A percentile compares a stretch with the other conserved stretches of the same genome.
These are phyloP conservation scores for Fusarium nematophilum DNA, from an alignment of 2,329 filamentous ascomycete genomes.

Conservation along the genomic window DNA sequence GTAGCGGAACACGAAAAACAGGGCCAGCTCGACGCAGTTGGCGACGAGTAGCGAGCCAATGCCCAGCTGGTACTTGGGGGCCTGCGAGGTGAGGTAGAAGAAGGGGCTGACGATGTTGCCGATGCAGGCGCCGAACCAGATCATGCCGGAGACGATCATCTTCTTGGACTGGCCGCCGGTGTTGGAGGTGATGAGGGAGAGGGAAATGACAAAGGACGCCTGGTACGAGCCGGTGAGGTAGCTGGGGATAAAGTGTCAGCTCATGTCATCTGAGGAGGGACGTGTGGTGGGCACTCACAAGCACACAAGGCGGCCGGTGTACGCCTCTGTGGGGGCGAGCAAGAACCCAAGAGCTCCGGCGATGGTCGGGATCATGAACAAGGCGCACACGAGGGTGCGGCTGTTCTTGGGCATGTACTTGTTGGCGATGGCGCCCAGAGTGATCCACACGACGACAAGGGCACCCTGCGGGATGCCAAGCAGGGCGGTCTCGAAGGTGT, in stretches of 20 bases:
- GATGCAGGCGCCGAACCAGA: constrained; percentile 69
- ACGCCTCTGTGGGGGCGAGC: constrained; percentile 61
- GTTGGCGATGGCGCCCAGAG: constrained; percentile 54
- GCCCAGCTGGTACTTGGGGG: constrained; percentile 54
- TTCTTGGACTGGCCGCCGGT: constrained; percentile 70
- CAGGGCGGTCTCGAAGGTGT: constrained; percentile 50
- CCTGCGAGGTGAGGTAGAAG: constrained; percentile 68
- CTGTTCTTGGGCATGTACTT: constrained; percentile 56
- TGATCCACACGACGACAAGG: constrained; percentile 54
- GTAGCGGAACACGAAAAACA: constrained; percentile 54
- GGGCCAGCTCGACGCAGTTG: constrained; percentile 52
- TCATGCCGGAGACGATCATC: constrained; percentile 70
- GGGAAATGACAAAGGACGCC: constrained; percentile 53
- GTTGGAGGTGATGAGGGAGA: constrained; percentile 62
- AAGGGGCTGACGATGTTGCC: constrained; percentile 73
- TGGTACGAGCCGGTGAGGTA: constrained; percentile 53
- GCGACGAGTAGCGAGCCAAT: constrained; percentile 56
- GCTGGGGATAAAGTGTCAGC: constrained; percentile 15
- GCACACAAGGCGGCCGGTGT: constrained; percentile 66
- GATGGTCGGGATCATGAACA: constrained; percentile 70
- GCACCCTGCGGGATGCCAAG: constrained; percentile 53
- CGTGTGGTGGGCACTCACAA: constrained; percentile 48
- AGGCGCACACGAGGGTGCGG: constrained; percentile 63
- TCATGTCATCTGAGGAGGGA: fast-evolving
- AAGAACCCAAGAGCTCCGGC: constrained; percentile 68